These are phyloP conservation scores for Camellia sinensis DNA, from an alignment of 148 eudicot species.

Conservation along the genomic window DNA sequence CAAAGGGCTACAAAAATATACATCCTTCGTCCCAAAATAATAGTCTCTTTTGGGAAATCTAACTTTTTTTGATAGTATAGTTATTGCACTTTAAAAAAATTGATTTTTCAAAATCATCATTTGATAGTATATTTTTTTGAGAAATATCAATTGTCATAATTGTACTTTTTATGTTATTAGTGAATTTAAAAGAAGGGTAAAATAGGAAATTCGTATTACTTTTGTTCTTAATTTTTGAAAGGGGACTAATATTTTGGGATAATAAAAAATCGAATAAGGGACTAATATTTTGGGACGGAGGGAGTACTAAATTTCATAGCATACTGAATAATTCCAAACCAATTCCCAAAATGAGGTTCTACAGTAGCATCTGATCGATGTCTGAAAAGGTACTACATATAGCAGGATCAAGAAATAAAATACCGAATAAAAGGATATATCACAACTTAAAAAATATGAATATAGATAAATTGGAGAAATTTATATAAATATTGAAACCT, in stretches of 20 bases:
- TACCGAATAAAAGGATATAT: background rate
- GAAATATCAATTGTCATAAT: no score
- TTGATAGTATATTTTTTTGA: background rate
- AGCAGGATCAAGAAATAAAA: background rate
- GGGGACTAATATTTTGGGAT: no score
- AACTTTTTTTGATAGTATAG: no score
- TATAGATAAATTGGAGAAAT: background rate
- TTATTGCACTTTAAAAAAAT: no score
- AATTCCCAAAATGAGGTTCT: background rate
- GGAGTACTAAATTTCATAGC: background rate
- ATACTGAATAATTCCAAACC: background rate
- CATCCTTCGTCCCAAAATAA: no score
- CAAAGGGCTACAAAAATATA: background rate
- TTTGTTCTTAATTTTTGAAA: no score
- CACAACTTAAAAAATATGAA: background rate
- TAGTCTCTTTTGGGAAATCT: no score
- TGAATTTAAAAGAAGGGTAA: no score
- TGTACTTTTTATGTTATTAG: background rate
- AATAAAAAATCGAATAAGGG: no score
- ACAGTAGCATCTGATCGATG: background rate
- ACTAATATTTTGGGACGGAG: no score
- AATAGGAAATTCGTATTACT: no score
- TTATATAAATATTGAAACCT: background rate
- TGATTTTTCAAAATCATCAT: no score
- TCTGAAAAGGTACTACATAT: background rate